These are phyloP conservation scores for Rosa chinensis DNA, from an alignment of 306 rosid genomes.

Conservation along the genomic window DNA sequence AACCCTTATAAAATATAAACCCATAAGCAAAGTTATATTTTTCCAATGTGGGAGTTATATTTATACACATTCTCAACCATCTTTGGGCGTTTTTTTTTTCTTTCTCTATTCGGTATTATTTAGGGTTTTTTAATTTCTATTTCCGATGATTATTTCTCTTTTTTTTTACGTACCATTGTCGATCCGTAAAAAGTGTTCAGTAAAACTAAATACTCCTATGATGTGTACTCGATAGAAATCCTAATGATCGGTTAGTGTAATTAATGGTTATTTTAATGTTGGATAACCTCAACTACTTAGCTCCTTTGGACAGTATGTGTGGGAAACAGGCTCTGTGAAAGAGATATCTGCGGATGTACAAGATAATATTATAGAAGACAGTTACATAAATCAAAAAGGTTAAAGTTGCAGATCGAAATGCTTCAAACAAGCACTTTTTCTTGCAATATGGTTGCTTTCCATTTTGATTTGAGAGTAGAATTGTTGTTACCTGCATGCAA, in stretches of 20 bases:
- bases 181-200: not conserved
- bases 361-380: not conserved
- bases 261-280: not conserved
- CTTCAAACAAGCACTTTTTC: constrained; percentile 25
- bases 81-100: not conserved
- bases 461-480: constrained; percentile 12
- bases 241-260: not conserved
- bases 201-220: not conserved
- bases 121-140: not conserved
- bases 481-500: constrained; percentile 27
- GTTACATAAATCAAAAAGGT: not conserved
- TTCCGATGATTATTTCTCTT: not conserved
- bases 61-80: too few species aligned
- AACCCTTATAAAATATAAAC: too few species aligned
- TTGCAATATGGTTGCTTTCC: constrained; percentile 13
- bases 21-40: too few species aligned
- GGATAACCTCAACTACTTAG: not conserved
- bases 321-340: not conserved
- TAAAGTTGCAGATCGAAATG: constrained; percentile 18
- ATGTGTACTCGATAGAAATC: not conserved
- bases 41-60: too few species aligned
- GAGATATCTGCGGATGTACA: not conserved
- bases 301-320: not conserved
- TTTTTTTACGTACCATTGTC: not conserved
- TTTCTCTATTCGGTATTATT: not conserved